Evolutionary conservation across 2,329 filamentous ascomycete species (phyloP).

Genomic region (Colletotrichum aenigma): DNA sequence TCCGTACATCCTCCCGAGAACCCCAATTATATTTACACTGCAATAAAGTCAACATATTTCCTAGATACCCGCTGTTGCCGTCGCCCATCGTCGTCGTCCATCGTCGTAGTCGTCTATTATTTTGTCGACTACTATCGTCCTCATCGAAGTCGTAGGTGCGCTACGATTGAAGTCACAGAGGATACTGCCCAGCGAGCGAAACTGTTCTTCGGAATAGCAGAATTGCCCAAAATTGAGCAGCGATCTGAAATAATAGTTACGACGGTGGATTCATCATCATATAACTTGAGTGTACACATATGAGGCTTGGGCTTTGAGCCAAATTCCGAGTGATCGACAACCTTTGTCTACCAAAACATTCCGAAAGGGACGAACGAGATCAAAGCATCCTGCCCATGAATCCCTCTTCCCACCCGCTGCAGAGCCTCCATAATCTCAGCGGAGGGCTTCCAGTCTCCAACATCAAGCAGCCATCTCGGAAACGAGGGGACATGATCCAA

Average conservation of each 20-base stretch:
- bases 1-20: neutral
- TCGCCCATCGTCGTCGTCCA: no score
- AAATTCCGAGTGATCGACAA: neutral
- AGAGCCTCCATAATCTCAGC: neutral
- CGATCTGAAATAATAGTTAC: neutral
- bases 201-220: rapidly evolving
- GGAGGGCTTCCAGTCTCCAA: neutral
- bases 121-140: no score
- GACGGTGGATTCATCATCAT: rapidly evolving
- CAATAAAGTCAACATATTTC: no score
- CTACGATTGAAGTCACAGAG: no score
- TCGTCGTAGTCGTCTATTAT: no score
- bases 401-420: neutral
- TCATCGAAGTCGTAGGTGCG: no score
- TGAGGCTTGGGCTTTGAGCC: neutral
- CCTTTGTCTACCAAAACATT: neutral
- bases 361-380: neutral
- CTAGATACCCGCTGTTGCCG: no score
- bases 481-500: neutral
- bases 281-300: neutral
- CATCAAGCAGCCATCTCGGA: neutral
- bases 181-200: no score
- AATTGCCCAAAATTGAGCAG: neutral
- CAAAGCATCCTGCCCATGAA: neutral
- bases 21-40: no score